A percentile compares a stretch with the other conserved stretches of the same genome.
phyloP scores from a whole-genome alignment of 139 green algal species.

The Chlorella sp. region DNA sequence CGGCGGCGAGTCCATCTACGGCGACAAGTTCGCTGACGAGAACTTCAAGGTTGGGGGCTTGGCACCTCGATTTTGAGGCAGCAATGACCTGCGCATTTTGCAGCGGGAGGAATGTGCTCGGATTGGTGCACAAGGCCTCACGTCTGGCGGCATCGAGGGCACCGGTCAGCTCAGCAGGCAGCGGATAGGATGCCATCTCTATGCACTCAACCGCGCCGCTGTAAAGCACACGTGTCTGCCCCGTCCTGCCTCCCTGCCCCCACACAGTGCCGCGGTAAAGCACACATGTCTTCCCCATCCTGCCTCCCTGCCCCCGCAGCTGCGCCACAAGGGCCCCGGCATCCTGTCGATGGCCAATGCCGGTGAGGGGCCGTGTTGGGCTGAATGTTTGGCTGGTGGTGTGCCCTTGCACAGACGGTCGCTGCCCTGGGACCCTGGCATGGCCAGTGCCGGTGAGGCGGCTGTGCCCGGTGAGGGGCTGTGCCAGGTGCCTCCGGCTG shows the following conservation, averaged over 20 bases:
- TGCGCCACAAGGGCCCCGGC: constrained; percentile 68
- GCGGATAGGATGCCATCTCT: too few species aligned
- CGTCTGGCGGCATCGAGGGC: too few species aligned
- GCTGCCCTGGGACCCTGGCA: not conserved
- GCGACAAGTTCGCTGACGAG: constrained; percentile 30
- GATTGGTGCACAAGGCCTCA: too few species aligned
- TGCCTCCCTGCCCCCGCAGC: not conserved
- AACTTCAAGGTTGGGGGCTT: constrained; percentile 25
- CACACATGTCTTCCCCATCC: not conserved
- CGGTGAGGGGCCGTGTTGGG: constrained; percentile 25
- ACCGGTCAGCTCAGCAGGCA: not conserved
- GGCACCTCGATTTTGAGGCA: too few species aligned
- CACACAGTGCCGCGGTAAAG: too few species aligned
- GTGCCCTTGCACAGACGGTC: too few species aligned
- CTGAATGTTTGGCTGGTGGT: too few species aligned
- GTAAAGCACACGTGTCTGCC: too few species aligned
- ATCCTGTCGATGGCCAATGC: constrained; percentile 93
- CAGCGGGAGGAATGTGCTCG: too few species aligned
- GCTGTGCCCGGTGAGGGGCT: not conserved
- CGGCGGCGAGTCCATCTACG: constrained; percentile 91
- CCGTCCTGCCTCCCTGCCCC: too few species aligned
- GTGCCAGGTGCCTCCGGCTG: not conserved
- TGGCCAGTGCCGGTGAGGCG: not conserved
- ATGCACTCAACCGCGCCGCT: too few species aligned
- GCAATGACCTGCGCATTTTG: too few species aligned